Base-by-base conservation (phyloP, 306 rosid genomes). In the Crataegus laevigata region DNA sequence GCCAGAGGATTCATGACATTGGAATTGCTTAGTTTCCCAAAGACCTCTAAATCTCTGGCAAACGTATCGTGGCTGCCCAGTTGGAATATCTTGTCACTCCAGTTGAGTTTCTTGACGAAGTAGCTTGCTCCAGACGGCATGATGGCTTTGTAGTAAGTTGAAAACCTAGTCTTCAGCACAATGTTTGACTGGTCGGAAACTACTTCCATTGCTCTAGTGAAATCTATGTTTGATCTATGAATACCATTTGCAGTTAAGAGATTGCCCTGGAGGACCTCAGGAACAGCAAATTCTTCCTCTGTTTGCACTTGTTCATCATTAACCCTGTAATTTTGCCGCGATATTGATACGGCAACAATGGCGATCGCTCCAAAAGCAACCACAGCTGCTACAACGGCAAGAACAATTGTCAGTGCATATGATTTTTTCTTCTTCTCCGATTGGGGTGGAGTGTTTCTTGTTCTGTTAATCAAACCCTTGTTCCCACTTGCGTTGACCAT, bases 1-100 rank as follows among this genome's bases (percentile, higher is more conserved):
- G 91, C 98, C 77, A 94, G 77, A 75, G 98, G 97, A 77, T 88
- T 84, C 98, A 94, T 94, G 79, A 92, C 90, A 82, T 90, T 91
- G 61, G 98, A 89, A 82, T 94, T 94, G 89, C 84, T 92, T 75
- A 94, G 81, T 77, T 82, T 91, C 47, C 92, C 98, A 78, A 89
- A 84, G 32, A 64, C 74, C 79, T 85, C 90, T 22, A 94, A 82
- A 80, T 90, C 90, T 43, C 79, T 78, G 34, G 80, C 83, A 36
- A 91, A 91, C 66, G 74, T 89, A 55, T 84, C 89, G 29, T 74
- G 85, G 74, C 85, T 90, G 14, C 90, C 92, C 72, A 69, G 69
- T 21, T 88, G 91, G 78, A 89, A 85, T 77, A 88, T 69, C 89
- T 86, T 91, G 87, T 88, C 97, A 51, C 84, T 81, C 91, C 93